Evolutionary conservation across 192 early-diverging fungal species (phyloP).

Genomic region (Coemansia sp.): DNA sequence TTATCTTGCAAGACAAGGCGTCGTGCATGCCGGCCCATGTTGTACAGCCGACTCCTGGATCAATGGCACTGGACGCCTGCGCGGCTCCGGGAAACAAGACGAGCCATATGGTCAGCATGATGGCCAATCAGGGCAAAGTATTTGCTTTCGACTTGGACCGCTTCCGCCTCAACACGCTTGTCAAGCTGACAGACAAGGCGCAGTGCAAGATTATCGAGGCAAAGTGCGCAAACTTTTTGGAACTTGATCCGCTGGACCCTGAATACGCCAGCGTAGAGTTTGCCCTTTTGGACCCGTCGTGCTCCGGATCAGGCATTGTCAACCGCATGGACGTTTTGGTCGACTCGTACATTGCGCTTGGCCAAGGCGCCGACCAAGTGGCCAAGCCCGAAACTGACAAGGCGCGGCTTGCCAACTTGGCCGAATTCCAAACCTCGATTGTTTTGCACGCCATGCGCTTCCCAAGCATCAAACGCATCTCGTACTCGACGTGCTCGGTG

Average conservation of each 20-base stretch:
- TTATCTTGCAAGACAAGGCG: conserved; percentile 96
- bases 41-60: conserved; percentile 57
- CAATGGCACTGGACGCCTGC: conserved; percentile 85
- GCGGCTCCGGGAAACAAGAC: conserved; percentile 99
- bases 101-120: conserved; percentile 84
- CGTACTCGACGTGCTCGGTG: conserved; percentile 97
- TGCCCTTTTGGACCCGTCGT: conserved; percentile 92
- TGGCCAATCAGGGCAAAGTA: conserved; percentile 83
- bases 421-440: conserved; percentile 82
- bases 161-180: conserved; percentile 69
- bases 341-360: conserved; percentile 52
- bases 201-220: conserved; percentile 68
- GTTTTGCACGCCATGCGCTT: conserved; percentile 87
- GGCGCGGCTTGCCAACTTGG: conserved; percentile 68
- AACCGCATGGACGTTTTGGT: conserved; percentile 83
- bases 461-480: conserved; percentile 77
- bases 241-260: conserved; percentile 68
- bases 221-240: conserved; percentile 67
- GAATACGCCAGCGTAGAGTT: conserved; percentile 75
- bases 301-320: conserved; percentile 94
- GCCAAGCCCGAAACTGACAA: background rate
- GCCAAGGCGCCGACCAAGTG: conserved; percentile 8
- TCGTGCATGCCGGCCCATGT: conserved; percentile 93
- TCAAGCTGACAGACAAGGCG: conserved; percentile 71
- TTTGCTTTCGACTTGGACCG: conserved; percentile 90